Evolutionary conservation across 768 basidiomycete species (phyloP), one percentile per base, ranked within the genome.

Genomic region (Suillus brevipes): DNA sequence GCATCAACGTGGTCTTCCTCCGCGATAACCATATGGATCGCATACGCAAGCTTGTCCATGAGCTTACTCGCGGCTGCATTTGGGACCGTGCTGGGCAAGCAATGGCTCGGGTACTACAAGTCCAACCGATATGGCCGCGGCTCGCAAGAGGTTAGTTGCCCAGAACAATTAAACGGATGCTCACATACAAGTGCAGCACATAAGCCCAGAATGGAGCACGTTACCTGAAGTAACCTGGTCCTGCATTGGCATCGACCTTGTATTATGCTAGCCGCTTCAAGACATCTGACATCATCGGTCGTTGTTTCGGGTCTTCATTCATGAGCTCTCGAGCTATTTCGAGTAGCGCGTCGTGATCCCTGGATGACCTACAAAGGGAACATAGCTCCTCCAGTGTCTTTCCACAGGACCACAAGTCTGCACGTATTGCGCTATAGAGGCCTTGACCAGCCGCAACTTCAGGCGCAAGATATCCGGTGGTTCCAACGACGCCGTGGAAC

Each of bases 401-500:
- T 31, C 31, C 31, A 31, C 31, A 31, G 31, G 31, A 31, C 31
- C 47, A 61, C 45, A 61, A 49, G 47, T 61, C 61, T 6, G 28
- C 47, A 3, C 28, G 28, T 23, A 61, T 25, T 5, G 47, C 47
- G 12, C 47, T 61, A 4, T n/a, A 61, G 14, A 40, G 8, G 14
- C 58, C 58, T 28, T 42, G n/a, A 56, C 25, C 47, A 28, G 7
- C 45, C 23, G 14, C 10, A 3, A 49, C 60, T n/a, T 61, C 60
- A 34, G 57, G 57, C 12, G 47, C 47, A 49, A 50, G 6, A 25
- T 50, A 50, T 50, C 23, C 6, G n/a, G 34, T 65, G 53, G 62
- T 62, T 1, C 50, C 62, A n/a, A n/a, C 6, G 16, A 40, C 2
- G 2, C 50, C 38, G 6, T 8, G 8, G n/a, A 62, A 62, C 62